Base-by-base conservation (phyloP, 2,329 filamentous ascomycete species). In the Colletotrichum sp. region DNA sequence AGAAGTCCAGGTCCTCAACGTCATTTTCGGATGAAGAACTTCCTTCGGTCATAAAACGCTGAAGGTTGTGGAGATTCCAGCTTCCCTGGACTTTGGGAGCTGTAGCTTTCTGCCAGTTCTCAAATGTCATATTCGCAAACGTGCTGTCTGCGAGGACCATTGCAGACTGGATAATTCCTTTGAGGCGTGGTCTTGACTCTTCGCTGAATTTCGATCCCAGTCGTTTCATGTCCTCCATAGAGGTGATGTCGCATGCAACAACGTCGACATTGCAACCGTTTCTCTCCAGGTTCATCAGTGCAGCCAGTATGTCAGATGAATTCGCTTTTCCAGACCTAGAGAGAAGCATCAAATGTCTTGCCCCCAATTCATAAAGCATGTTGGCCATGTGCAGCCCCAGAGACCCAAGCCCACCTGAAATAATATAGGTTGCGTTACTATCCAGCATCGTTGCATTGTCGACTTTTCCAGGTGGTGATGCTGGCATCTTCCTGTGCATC, bases 331-430 rank as follows among this genome's bases (percentile, higher is more conserved):
- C 81, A n/a, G 80, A 82, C n/a, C 81, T 78, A 5, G 81, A 80
- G 12, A 84, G 73, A 55, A 82, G 80, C 9, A 81, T 79, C 24
- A 87, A 64, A 64, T 80, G 77, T n/a, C 63, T 77, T 18, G 82
- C 82, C 24, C 82, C 82, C 24, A 77, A 77, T 1, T 77, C 68
- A 13, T 79, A 72, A 78, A 82, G 79, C 80, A 80, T 82, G 8
- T 72, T 78, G 24, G 80, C 65, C 10, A 83, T 39, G 10, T 78
- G 79, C 6, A 78, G 52, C 4, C 81, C 81, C 1, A 83, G 72
- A 28, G 80, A 81, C 24, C 81, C 81, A n/a, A 83, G 72, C 26
- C 82, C 80, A 8, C 83, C 82, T 60, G 81, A 78, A 21, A 84
- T 71, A 13, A 84, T 77, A 68, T 84, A 84, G 5, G 79, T 80